These are phyloP conservation scores for Hanseniaspora nectarophila DNA, from an alignment of 805 yeast species.

Conservation along the genomic window DNA sequence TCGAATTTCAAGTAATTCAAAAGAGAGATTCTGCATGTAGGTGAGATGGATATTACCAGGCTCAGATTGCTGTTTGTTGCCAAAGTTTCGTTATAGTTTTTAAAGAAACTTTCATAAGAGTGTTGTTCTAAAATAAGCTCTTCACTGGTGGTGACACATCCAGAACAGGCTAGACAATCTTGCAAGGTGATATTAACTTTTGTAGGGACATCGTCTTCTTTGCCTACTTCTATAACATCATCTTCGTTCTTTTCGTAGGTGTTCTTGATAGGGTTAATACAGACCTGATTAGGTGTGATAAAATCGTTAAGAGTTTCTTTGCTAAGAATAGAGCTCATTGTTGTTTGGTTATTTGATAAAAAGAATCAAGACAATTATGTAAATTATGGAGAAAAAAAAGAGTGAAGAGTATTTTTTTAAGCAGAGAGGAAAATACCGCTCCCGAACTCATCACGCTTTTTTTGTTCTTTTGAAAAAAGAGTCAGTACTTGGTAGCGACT, in stretches of 20 bases:
- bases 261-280: slow-evolving; percentile 59
- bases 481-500: too few relatives aligned
- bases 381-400: not conserved
- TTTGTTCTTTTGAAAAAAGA: too few relatives aligned
- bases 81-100: slow-evolving; percentile 34
- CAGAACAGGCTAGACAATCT: slow-evolving; percentile 93
- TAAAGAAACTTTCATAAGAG: slow-evolving; percentile 66
- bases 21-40: slow-evolving; percentile 73
- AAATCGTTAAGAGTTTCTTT: slow-evolving; percentile 90
- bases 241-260: slow-evolving; percentile 31
- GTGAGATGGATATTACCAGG: slow-evolving; percentile 70
- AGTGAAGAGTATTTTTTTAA: too few relatives aligned
- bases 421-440: too few relatives aligned
- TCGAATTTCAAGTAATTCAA: slow-evolving; percentile 50
- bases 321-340: slow-evolving; percentile 77
- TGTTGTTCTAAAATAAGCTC: slow-evolving; percentile 85
- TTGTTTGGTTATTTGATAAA: not conserved
- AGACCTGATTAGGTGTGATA: slow-evolving; percentile 87
- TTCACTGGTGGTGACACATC: slow-evolving; percentile 96
- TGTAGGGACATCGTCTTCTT: slow-evolving; percentile 36
- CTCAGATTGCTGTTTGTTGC: slow-evolving; percentile 26
- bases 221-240: slow-evolving; percentile 55
- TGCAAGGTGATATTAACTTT: slow-evolving; percentile 81
- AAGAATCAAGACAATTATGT: too few relatives aligned
- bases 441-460: too few relatives aligned